A percentile compares a stretch with the other conserved stretches of the same genome.
These are phyloP conservation scores for Postia placenta DNA, from an alignment of 768 basidiomycete species.

Conservation along the genomic window DNA sequence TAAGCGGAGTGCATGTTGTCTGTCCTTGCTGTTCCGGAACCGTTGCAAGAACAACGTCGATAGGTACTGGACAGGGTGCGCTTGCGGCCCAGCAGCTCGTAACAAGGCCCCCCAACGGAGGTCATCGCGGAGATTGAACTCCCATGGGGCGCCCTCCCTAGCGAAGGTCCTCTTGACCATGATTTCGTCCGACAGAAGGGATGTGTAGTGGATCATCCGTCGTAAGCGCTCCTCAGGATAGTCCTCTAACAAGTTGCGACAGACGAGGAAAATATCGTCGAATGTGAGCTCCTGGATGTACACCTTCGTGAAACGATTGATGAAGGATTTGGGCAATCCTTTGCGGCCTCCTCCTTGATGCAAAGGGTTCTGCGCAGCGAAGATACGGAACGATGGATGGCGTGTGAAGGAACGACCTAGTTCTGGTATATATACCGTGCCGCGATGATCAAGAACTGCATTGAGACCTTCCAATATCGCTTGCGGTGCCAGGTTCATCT, in stretches of 20 bases:
- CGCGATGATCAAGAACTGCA: slow-evolving; percentile 92
- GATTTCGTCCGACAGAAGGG: slow-evolving; percentile 60
- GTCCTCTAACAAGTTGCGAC: slow-evolving; percentile 63
- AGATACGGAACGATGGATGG: slow-evolving; percentile 93
- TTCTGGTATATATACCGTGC: slow-evolving; percentile 92
- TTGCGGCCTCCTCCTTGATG: slow-evolving; percentile 96
- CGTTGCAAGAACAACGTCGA: slow-evolving; percentile 77
- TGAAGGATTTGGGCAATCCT: slow-evolving; percentile 93
- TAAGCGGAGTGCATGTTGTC: slow-evolving; percentile 40
- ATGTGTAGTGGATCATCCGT: slow-evolving; percentile 81
- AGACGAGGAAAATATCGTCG: slow-evolving; percentile 74
- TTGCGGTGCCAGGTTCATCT: slow-evolving; percentile 98
- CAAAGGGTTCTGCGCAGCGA: slow-evolving; percentile 96
- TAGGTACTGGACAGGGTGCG: slow-evolving; percentile 59
- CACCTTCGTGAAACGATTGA: slow-evolving; percentile 98
- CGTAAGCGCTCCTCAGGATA: slow-evolving; percentile 48
- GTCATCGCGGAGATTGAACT: slow-evolving; percentile 95
- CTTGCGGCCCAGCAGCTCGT: slow-evolving; percentile 21
- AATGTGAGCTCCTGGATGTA: slow-evolving; percentile 81
- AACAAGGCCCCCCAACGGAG: slow-evolving; percentile 78
- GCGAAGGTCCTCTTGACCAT: slow-evolving; percentile 62
- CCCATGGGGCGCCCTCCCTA: slow-evolving; percentile 86
- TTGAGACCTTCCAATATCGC: slow-evolving; percentile 96
- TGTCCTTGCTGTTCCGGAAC: slow-evolving; percentile 74
- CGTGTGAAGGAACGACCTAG: slow-evolving; percentile 81